Base-by-base conservation (phyloP, 495 filamentous ascomycete genomes). In the Aspergillus cristatus region DNA sequence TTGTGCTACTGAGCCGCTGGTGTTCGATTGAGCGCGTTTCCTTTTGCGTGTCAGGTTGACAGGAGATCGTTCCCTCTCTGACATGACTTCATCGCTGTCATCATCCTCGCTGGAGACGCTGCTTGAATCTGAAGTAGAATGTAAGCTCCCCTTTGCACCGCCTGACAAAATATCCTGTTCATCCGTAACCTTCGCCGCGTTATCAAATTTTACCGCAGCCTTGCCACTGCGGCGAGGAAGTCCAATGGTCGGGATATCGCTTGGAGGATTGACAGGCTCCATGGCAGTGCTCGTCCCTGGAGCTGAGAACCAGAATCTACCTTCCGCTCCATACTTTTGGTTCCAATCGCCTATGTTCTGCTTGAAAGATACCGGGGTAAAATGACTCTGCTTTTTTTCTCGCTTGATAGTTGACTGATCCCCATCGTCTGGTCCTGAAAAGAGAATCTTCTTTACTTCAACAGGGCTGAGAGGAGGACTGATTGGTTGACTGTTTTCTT, bases 381-480 rank as follows among this genome's bases (percentile, higher is more conserved):
- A 75, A 36, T 66, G 52, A 14, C 69, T 72, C 25, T 60, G 58
- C 28, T 34, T 40, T 25, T 41, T 41, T 12, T 24, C 24, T 13
- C 44, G 29, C 14, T 47, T 40, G 14, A 34, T 16, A 3, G 42
- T 14, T 20, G 24, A 4, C 7, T 36, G 30, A 28, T 38, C 35
- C n/a, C 48, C 37, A 13, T 30, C 15, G 36, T 48, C 41, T 5
- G 48, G 31, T 14, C 48, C 48, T 8, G 67, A 48, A 17, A 72
- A 61, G 1, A 76, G 47, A 15, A 69, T 71, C 38, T 63, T 63
- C 38, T 68, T 67, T 17, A 76, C 57, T 30, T 65, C 60, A 13
- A 63, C 53, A 24, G 72, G 71, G 35, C 68, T 72, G 12, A 74
- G 45, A 15, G 72, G 71, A 16, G 70, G 67, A 33, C 69, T 76